Evolutionary conservation across 2,329 filamentous ascomycete species (phyloP).

Genomic region (Trichophyton rubrum): DNA sequence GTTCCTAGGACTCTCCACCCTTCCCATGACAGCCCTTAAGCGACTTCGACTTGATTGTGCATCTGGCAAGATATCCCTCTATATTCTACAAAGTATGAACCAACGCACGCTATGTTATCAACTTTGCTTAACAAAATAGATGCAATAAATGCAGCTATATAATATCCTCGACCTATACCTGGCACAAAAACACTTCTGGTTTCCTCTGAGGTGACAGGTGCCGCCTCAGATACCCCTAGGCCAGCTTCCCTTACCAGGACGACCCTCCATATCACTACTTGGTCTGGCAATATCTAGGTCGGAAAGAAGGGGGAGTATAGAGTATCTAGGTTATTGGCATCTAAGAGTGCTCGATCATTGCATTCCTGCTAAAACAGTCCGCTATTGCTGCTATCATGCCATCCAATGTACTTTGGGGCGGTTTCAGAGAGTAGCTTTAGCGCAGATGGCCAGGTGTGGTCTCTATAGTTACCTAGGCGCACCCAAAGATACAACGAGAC

Average conservation of each 20-base stretch:
- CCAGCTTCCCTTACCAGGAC: neutral
- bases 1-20: neutral
- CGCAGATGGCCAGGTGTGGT: neutral
- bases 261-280: neutral
- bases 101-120: neutral
- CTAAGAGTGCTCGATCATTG: no score
- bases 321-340: neutral
- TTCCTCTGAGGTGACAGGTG: neutral
- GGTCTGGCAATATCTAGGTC: neutral
- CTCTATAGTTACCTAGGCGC: constrained; percentile 2
- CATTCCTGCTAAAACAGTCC: no score
- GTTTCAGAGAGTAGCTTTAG: no score
- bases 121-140: neutral
- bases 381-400: no score
- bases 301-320: neutral
- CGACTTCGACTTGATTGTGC: neutral
- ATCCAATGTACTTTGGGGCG: no score
- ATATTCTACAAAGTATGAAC: neutral
- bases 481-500: constrained; percentile 10
- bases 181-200: neutral
- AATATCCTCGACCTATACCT: neutral
- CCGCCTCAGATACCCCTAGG: neutral
- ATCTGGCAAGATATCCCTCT: neutral
- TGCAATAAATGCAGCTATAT: neutral
- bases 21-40: neutral